These are phyloP conservation scores for Pistacia integerrima DNA, from an alignment of 345 rosid species.

Conservation along the genomic window DNA sequence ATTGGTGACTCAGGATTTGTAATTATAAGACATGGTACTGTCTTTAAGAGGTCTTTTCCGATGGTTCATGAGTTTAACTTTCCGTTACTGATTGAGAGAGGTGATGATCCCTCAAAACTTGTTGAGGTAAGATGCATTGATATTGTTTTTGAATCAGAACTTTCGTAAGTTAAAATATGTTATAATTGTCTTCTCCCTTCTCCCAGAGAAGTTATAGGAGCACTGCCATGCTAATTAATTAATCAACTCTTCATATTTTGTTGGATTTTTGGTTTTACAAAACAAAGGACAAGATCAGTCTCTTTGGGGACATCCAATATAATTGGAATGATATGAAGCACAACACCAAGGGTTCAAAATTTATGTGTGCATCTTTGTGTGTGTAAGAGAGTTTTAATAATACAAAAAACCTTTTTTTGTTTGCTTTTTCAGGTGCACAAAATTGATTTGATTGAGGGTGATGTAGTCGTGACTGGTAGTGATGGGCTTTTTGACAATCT, in stretches of 20 bases:
- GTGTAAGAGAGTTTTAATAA: background rate
- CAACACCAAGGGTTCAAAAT: background rate
- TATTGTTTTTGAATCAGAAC: background rate
- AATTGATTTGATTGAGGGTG: conserved; percentile 56
- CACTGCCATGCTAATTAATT: background rate
- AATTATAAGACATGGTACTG: conserved; percentile 53
- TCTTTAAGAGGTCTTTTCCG: conserved; percentile 57
- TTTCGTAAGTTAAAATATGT: background rate
- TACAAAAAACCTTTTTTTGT: background rate
- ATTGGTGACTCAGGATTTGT: conserved; percentile 81
- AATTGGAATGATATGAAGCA: no score
- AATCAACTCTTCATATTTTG: background rate
- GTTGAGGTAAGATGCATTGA: conserved; percentile 47
- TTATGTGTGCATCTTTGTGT: background rate
- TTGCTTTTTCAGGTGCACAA: conserved; percentile 50
- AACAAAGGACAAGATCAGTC: background rate
- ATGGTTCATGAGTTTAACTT: conserved; percentile 68
- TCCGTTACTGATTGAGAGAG: conserved; percentile 57
- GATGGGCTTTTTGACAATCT: conserved; percentile 85
- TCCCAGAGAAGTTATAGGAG: background rate
- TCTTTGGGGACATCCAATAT: no score
- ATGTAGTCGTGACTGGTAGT: conserved; percentile 55
- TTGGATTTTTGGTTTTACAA: background rate
- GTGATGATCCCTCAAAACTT: conserved; percentile 47
- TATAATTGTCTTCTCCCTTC: background rate